Conservation (phyloP, 805 yeast genomes). For the fission yeast (Schizosaccharomyces pombe) region DNA sequence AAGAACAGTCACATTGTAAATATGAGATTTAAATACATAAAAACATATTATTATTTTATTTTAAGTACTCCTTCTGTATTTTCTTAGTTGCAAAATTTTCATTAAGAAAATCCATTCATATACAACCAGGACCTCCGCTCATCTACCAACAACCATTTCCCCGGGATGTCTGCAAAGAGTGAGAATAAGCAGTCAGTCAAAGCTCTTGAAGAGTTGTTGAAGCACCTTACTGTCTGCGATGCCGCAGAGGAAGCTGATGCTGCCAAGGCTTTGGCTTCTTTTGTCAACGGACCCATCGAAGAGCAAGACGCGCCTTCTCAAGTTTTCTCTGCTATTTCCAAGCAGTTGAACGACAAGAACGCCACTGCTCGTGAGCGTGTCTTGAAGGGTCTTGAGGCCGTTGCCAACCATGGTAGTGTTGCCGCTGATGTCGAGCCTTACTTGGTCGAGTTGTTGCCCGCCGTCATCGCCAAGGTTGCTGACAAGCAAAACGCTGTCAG, state of each 20-base stretch:
- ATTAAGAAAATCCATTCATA: neutral
- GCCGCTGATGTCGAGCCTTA: slow-evolving; percentile 91
- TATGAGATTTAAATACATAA: neutral
- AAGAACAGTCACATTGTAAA: neutral
- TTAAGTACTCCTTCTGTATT: neutral
- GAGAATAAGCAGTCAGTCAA: slow-evolving; percentile 20
- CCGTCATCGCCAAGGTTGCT: slow-evolving; percentile 59
- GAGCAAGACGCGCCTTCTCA: slow-evolving; percentile 93
- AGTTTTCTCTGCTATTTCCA: slow-evolving; percentile 57
- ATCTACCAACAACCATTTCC: slow-evolving; percentile 2
- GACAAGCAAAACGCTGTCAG: slow-evolving; percentile 66
- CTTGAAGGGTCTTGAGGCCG: slow-evolving; percentile 60
- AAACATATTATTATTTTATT: neutral
- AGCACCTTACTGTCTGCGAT: slow-evolving; percentile 73
- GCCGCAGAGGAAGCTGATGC: slow-evolving; percentile 50
- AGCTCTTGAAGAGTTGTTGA: slow-evolving; percentile 82
- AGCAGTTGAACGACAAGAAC: slow-evolving; percentile 56
- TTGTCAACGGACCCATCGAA: slow-evolving; percentile 87
- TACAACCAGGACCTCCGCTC: neutral
- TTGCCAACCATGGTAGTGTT: slow-evolving; percentile 42
- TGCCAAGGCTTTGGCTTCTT: slow-evolving; percentile 74
- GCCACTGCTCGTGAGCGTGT: slow-evolving; percentile 44
- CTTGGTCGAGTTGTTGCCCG: slow-evolving; percentile 53
- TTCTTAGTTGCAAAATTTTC: neutral
- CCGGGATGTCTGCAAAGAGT: slow-evolving; percentile 11